Evolutionary conservation across 2,329 filamentous ascomycete genomes (phyloP).

Genomic region (Trichothecium sympodiale): DNA sequence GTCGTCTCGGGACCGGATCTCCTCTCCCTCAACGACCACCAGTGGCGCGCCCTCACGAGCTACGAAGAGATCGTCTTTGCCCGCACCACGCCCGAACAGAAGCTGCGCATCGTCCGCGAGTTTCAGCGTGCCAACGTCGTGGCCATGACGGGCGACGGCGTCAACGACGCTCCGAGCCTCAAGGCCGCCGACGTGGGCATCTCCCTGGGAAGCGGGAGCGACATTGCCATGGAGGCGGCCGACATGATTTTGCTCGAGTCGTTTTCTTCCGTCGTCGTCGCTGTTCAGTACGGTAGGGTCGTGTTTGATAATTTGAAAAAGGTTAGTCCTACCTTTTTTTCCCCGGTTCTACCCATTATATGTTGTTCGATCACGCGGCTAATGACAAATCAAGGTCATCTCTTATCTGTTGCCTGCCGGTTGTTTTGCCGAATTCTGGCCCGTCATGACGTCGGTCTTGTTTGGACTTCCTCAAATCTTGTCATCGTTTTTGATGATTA

Average conservation of each 20-base stretch:
- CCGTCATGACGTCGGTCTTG: conserved; percentile 60
- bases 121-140: conserved; percentile 59
- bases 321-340: conserved; percentile 10
- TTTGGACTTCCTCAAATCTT: conserved; percentile 66
- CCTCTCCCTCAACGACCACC: conserved; percentile 50
- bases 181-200: conserved; percentile 75
- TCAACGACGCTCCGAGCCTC: conserved; percentile 76
- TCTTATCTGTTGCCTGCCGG: conserved; percentile 66
- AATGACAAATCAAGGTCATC: conserved; percentile 20
- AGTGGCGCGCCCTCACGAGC: conserved; percentile 54
- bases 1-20: conserved; percentile 57
- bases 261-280: conserved; percentile 61
- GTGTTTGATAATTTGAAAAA: conserved; percentile 78
- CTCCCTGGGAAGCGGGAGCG: conserved; percentile 68
- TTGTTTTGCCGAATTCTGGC: conserved; percentile 66
- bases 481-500: conserved; percentile 62
- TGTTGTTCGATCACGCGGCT: no score
- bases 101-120: conserved; percentile 67
- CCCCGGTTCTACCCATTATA: no score
- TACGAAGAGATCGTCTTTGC: conserved; percentile 68
- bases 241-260: conserved; percentile 73
- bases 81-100: conserved; percentile 67
- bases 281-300: conserved; percentile 60
- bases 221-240: conserved; percentile 72
- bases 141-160: conserved; percentile 78